Conservation (phyloP, 352 stramenopile species). For the Plasmopara muralis region DNA sequence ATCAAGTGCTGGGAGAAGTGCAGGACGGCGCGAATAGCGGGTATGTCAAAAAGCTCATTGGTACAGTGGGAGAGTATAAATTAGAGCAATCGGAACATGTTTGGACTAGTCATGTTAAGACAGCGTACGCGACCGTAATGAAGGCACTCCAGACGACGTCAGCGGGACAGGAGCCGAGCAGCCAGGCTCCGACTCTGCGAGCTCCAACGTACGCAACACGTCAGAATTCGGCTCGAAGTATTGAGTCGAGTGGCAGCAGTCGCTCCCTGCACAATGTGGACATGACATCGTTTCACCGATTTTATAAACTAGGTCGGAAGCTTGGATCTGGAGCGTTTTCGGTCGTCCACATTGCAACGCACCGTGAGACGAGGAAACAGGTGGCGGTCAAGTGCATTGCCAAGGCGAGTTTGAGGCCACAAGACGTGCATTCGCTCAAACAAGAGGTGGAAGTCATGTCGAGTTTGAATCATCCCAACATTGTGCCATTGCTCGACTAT, state of each 20-base stretch:
- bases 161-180: conserved; percentile 20
- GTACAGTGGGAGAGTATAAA: conserved; percentile 65
- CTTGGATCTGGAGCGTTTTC: conserved; percentile 84
- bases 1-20: conserved; percentile 75
- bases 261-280: conserved; percentile 27
- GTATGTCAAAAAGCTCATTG: conserved; percentile 72
- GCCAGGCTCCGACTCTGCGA: conserved; percentile 20
- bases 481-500: conserved; percentile 68
- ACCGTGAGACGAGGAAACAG: conserved; percentile 64
- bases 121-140: conserved; percentile 75
- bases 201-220: conserved; percentile 24
- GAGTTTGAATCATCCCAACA: conserved; percentile 61
- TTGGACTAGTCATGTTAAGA: conserved; percentile 70
- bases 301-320: conserved; percentile 80
- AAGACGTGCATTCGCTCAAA: conserved; percentile 53
- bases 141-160: conserved; percentile 51
- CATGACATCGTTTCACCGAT: conserved; percentile 47
- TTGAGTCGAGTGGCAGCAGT: conserved; percentile 27
- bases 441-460: conserved; percentile 71
- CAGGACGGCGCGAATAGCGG: conserved; percentile 49
- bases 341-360: conserved; percentile 79
- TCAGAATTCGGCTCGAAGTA: conserved; percentile 42
- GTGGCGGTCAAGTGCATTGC: conserved; percentile 78
- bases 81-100: conserved; percentile 44
- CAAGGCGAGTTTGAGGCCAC: conserved; percentile 41